Evolutionary conservation across 169 alveolate species (phyloP), one percentile per base, ranked within the genome.

Genomic region (Plasmodium knowlesi): DNA sequence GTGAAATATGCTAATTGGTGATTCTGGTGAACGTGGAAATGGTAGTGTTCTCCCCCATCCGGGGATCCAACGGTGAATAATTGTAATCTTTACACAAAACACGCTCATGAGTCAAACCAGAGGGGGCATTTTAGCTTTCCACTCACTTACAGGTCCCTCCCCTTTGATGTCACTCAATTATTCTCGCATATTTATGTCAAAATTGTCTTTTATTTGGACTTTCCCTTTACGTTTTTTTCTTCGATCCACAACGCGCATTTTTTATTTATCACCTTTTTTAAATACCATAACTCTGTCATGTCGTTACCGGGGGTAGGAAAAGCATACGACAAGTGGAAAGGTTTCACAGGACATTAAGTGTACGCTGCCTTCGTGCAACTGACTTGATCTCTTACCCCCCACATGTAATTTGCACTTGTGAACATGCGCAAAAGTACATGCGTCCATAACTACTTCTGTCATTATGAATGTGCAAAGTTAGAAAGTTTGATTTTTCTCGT

Each of bases 1-100:
- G 74, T 5, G 61, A 91, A 16, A 91, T 91, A 39, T 37, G 80
- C 37, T 82, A 28, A 82, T 57, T 50, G 28, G 37, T 37, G 0
- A n/a, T 2, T 25, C 76, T 67, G n/a, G 41, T 19, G 34, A 3
- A 25, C 0, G n/a, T 67, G 16, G 6, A 5, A 28, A 67, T 19
- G 76, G 41, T 22, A n/a, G 25, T 67, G 76, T 67, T 37, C 30
- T 67, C 41, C 37, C 61, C 76, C 14, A 67, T 6, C 14, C 5
- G 16, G 41, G 37, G 76, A 8, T 0, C 30, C 37, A 67, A 67
- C n/a, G 37, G 41, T 25, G 37, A 67, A 61, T 10, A 61, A 8
- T 2, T 67, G 76, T 67, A 67, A 67, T 14, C 30, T 67, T 19
- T 67, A 28, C 37, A 67, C 39, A 67, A 14, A 50, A 14, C 61